A percentile compares a stretch with the other conserved stretches of the same genome.
phyloP scores from a whole-genome alignment of 495 filamentous ascomycete species.

The Apiosordaria backusii region DNA sequence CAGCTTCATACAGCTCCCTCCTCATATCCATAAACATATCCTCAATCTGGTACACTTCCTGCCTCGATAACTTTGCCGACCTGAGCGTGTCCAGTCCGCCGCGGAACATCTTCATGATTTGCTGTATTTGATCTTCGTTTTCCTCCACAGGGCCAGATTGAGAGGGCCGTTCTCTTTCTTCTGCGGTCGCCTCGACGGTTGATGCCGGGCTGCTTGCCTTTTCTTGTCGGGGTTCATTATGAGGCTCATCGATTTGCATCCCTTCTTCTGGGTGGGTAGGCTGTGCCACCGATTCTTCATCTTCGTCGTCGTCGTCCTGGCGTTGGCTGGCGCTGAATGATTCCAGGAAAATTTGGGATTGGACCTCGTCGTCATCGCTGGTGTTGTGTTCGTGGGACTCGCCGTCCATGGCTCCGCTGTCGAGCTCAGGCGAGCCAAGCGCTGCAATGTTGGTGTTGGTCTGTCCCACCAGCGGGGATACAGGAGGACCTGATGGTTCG shows the following conservation, averaged over 20 bases:
- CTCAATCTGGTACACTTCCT: slow-evolving; percentile 57
- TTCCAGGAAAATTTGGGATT: slow-evolving; percentile 31
- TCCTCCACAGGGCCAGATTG: neutral
- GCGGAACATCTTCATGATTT: slow-evolving; percentile 49
- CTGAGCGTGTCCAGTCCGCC: slow-evolving; percentile 52
- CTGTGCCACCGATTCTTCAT: neutral
- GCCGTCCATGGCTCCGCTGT: slow-evolving; percentile 15
- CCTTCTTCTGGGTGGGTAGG: neutral
- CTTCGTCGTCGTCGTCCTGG: slow-evolving; percentile 15
- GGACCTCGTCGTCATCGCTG: slow-evolving; percentile 24
- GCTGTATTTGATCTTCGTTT: slow-evolving; percentile 15
- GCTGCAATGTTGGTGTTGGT: neutral
- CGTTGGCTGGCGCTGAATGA: slow-evolving; percentile 18
- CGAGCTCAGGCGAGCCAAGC: neutral
- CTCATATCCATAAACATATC: slow-evolving; percentile 66
- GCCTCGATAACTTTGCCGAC: slow-evolving; percentile 45
- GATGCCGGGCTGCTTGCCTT: neutral
- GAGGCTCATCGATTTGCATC: slow-evolving; percentile 15
- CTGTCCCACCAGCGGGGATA: neutral
- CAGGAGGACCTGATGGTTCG: neutral
- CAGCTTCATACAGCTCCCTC: slow-evolving; percentile 59
- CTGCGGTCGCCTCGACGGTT: neutral
- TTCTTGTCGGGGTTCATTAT: neutral
- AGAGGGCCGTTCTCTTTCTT: slow-evolving; percentile 1
- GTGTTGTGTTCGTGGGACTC: slow-evolving; percentile 1